These are phyloP conservation scores for Fraxinus xanthoxyloides DNA, from an alignment of 305 asterid species.

Conservation along the genomic window DNA sequence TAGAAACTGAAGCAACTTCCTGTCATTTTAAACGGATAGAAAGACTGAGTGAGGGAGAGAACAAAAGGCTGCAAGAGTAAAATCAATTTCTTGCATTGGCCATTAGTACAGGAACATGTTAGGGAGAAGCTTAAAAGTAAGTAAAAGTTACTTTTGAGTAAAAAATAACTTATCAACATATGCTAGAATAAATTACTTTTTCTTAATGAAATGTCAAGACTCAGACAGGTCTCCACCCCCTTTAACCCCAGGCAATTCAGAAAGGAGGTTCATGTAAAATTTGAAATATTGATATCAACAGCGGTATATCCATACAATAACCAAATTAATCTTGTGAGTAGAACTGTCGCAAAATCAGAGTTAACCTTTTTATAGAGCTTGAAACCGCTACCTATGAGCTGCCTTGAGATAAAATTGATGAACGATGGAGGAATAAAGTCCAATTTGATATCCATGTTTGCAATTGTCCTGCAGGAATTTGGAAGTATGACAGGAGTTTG, in stretches of 20 bases:
- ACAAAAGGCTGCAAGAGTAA: neutral
- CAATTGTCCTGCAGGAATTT: slow-evolving; percentile 65
- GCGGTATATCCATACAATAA: neutral
- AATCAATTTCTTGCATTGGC: neutral
- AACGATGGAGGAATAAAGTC: slow-evolving; percentile 73
- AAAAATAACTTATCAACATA: neutral
- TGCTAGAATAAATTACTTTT: neutral
- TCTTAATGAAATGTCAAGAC: neutral
- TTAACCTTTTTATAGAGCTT: slow-evolving; percentile 83
- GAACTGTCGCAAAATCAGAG: slow-evolving; percentile 10
- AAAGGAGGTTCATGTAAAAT: neutral
- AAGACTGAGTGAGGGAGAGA: neutral
- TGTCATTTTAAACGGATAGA: slow-evolving; percentile 18
- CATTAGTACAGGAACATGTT: neutral
- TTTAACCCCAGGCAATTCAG: neutral
- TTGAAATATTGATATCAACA: slow-evolving; percentile 3
- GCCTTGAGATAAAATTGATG: slow-evolving; percentile 84
- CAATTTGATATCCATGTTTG: slow-evolving; percentile 74
- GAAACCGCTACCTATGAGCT: slow-evolving; percentile 85
- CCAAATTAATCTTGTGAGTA: neutral
- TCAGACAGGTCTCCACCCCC: neutral
- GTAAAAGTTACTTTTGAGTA: neutral
- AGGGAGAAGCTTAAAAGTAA: neutral
- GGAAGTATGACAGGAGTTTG: neutral
- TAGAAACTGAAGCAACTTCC: slow-evolving; percentile 71